These are phyloP conservation scores for Penicillium sp. DNA, from an alignment of 2,329 filamentous ascomycete species.

Conservation along the genomic window DNA sequence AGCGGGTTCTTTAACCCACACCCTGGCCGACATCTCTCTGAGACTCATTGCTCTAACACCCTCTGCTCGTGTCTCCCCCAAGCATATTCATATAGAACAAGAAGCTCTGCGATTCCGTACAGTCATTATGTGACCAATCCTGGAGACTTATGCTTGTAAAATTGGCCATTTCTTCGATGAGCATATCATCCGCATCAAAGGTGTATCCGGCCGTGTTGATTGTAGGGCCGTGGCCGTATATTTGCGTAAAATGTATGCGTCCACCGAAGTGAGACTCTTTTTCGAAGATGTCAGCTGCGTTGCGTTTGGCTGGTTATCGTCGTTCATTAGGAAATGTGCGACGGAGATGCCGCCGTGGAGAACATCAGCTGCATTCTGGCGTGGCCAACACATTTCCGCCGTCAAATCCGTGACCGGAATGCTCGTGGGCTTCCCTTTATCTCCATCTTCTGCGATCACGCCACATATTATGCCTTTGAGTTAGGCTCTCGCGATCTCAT, in stretches of 20 bases:
- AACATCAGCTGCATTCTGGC: not conserved
- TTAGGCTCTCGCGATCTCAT: not conserved
- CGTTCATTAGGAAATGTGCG: not conserved
- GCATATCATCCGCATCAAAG: not conserved
- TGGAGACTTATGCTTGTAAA: not conserved
- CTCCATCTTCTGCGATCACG: not conserved
- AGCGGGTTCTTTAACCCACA: not conserved
- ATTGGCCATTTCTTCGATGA: not conserved
- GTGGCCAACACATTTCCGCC: not conserved
- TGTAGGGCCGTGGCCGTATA: not conserved
- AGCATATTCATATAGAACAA: not conserved
- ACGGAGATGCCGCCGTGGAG: not conserved
- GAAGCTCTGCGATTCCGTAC: not conserved
- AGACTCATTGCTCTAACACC: not conserved
- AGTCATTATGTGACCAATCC: not conserved
- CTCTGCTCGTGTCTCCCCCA: not conserved
- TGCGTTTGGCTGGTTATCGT: not conserved
- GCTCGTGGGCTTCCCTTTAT: not conserved
- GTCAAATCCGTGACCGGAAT: no score
- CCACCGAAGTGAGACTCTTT: constrained; percentile 5
- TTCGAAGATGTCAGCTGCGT: constrained; percentile 6
- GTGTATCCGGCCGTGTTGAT: not conserved
- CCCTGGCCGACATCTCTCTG: not conserved
- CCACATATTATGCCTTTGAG: not conserved
- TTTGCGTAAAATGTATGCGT: not conserved